Percentiles rank a stretch among this genome's conserved stretches.
phyloP scores from a whole-genome alignment of 352 stramenopile genomes.

The Globisporangium nagaii region DNA sequence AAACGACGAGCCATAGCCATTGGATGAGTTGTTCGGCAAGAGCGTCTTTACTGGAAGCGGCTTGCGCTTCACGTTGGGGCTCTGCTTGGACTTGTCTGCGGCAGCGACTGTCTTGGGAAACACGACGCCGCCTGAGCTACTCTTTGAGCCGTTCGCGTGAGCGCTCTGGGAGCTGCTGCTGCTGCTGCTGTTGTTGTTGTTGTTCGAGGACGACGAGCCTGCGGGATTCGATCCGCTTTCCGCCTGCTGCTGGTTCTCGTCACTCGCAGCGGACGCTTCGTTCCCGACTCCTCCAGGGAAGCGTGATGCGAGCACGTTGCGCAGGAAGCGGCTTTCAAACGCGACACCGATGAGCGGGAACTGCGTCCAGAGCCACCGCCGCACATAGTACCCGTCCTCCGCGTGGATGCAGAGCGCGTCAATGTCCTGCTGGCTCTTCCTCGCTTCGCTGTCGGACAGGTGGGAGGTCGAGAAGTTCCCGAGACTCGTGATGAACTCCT shows the following conservation, averaged over 20 bases:
- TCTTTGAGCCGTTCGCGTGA: background rate
- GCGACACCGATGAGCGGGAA: constrained; percentile 78
- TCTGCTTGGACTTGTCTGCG: constrained; percentile 5
- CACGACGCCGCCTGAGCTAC: background rate
- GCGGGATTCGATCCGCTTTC: background rate
- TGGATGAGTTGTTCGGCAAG: constrained; percentile 10
- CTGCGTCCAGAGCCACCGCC: constrained; percentile 80
- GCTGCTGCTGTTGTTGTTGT: constrained; percentile 1
- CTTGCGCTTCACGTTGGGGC: constrained; percentile 10
- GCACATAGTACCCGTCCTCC: constrained; percentile 73
- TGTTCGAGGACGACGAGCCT: background rate
- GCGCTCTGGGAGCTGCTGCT: background rate
- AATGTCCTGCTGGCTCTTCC: constrained; percentile 53
- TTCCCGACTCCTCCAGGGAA: background rate
- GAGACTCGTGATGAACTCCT: constrained; percentile 69
- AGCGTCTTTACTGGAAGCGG: background rate
- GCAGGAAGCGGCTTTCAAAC: constrained; percentile 67
- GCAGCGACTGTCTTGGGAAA: background rate
- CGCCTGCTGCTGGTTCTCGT: constrained; percentile 3
- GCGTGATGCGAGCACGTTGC: constrained; percentile 16
- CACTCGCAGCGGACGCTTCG: background rate
- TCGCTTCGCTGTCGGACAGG: constrained; percentile 43
- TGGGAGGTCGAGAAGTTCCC: constrained; percentile 47
- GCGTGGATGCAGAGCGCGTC: constrained; percentile 55
- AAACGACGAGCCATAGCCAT: background rate